Evolutionary conservation across 208 protist species (phyloP), one percentile per base, ranked within the genome.

Genomic region (Tritrichomonas musculus): DNA sequence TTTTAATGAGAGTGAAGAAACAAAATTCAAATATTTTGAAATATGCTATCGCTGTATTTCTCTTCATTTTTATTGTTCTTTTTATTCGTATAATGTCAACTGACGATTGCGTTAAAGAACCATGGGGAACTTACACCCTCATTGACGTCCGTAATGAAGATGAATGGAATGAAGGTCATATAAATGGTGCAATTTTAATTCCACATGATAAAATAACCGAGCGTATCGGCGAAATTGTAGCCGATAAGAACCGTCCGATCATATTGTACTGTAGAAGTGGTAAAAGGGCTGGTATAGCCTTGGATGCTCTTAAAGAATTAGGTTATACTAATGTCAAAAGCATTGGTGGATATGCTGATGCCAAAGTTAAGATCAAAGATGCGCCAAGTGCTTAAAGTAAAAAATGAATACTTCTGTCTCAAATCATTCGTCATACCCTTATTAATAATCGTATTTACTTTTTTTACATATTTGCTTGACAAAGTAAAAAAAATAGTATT

Each of bases 131-230:
- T 60, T 17, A 39, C 30, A 39, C 49, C 0, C 8, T 82, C 8
- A 82, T 82, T 50, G 73, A 82, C 49, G 73, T 82, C 4, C 30
- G 73, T 27, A 47, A 5, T 30, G 5, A 49, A 41, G 73, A 82
- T n/a, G 73, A 82, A 50, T 82, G 73, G 73, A 39, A 82, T 3
- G 22, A 5, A 30, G 73, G 41, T 25, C 73, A 82, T 27, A 50
- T 82, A 50, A 39, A 82, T n/a, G 73, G 73, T 50, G 73, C 73
- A 44, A 82, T 82, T 50, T 27, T 82, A 9, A 82, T 82, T 53
- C 73, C 73, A 82, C 33, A 82, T 82, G 8, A 44, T 50, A 9
- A 50, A 44, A 82, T 82, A 1, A 39, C 47, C 4, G 14, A 82
- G 27, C 47, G 27, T 8, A 82, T 82, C 41, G 73, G 39, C 0